phyloP scores from a whole-genome alignment of 2,329 filamentous ascomycete genomes.

The Talaromyces verruculosus region DNA sequence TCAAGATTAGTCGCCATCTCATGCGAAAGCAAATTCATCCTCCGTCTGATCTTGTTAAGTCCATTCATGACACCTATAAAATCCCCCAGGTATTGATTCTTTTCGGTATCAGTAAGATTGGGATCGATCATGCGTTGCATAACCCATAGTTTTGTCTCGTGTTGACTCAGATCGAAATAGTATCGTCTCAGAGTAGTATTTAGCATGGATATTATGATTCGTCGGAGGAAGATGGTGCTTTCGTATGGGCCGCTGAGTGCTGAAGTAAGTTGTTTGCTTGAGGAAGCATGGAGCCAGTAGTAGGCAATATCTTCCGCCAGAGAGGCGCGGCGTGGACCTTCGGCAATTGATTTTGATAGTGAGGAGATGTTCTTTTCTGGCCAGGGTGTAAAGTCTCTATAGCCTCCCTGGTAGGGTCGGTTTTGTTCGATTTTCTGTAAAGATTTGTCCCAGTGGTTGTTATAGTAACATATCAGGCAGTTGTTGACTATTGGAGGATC shows the following conservation, averaged over 20 bases:
- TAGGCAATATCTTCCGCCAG: background rate
- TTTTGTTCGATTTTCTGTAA: background rate
- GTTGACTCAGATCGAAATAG: background rate
- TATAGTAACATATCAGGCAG: background rate
- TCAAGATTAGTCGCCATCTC: constrained; percentile 7
- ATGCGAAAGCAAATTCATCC: constrained; percentile 22
- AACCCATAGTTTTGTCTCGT: constrained; percentile 6
- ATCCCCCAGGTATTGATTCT: constrained; percentile 4
- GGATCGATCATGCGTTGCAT: constrained; percentile 12
- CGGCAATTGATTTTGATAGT: background rate
- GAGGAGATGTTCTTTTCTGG: background rate
- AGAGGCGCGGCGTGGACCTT: background rate
- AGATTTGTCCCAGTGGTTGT: background rate
- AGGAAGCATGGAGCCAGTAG: constrained; percentile 5
- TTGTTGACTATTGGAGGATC: background rate
- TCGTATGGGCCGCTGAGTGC: background rate
- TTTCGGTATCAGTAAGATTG: background rate
- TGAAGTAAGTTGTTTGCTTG: background rate
- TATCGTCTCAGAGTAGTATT: constrained; percentile 2
- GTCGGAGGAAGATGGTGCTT: constrained; percentile 8
- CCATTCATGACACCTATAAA: constrained; percentile 3
- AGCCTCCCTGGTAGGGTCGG: constrained; percentile 7
- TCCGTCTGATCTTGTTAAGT: constrained; percentile 20
- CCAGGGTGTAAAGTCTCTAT: constrained; percentile 10
- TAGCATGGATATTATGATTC: background rate